A percentile compares a stretch with the other conserved stretches of the same genome.
phyloP scores from a whole-genome alignment of 345 rosid species.

The Eucalyptus rudis region DNA sequence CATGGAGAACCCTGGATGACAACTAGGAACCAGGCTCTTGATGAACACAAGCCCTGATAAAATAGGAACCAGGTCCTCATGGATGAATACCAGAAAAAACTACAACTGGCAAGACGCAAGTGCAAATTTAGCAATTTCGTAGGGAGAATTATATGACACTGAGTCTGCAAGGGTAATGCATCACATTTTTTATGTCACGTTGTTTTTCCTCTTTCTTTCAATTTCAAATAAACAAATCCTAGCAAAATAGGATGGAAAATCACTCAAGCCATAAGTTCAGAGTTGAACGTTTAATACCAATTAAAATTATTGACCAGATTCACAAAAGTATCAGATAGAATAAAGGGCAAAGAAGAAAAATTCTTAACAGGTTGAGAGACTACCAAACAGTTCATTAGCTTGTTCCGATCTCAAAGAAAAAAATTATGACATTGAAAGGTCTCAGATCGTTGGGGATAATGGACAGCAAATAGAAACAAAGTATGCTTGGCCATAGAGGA shows the following conservation, averaged over 20 bases:
- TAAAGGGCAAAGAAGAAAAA: not conserved
- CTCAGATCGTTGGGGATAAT: not conserved
- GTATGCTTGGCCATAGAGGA: not conserved
- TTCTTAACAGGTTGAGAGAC: not conserved
- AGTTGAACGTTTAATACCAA: not conserved
- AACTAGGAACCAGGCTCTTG: not conserved
- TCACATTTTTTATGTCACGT: no score
- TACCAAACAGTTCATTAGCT: not conserved
- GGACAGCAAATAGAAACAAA: not conserved
- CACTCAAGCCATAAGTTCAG: no score
- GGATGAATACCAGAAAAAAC: not conserved
- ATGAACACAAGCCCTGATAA: not conserved
- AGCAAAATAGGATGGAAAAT: no score
- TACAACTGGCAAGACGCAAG: not conserved
- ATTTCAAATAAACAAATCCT: no score
- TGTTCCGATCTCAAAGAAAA: not conserved
- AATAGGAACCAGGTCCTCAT: not conserved
- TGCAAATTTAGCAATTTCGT: not conserved
- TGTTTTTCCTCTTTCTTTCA: no score
- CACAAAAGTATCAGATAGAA: not conserved
- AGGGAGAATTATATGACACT: not conserved
- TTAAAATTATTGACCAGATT: not conserved
- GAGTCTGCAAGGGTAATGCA: no score
- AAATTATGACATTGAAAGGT: not conserved
- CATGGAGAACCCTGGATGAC: not conserved